These are phyloP conservation scores for Physcomitrium patens DNA, from an alignment of 225 moss, liverwort and hornwort species.

Conservation along the genomic window DNA sequence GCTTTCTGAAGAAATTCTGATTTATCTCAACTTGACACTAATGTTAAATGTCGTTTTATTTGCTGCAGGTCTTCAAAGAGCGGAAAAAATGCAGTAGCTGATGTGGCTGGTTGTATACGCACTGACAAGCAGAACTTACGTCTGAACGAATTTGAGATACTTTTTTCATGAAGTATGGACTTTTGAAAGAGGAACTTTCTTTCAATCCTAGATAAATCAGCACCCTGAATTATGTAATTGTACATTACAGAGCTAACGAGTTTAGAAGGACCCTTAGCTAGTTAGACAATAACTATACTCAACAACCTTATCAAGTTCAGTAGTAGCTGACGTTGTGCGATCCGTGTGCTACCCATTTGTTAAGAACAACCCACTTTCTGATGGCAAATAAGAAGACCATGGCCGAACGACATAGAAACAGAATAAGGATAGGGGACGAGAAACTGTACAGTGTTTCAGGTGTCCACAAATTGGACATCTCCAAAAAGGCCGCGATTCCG, in stretches of 20 bases:
- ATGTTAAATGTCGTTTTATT: slow-evolving; percentile 9
- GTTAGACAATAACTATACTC: slow-evolving; percentile 22
- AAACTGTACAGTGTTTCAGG: slow-evolving; percentile 38
- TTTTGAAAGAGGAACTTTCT: slow-evolving; percentile 4
- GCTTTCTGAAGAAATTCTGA: slow-evolving; percentile 5
- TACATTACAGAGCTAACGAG: slow-evolving; percentile 32
- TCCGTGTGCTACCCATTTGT: slow-evolving; percentile 4
- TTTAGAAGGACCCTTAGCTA: not conserved
- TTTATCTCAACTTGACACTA: slow-evolving; percentile 21
- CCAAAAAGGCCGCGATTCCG: slow-evolving; percentile 13
- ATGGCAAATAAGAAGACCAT: slow-evolving; percentile 22
- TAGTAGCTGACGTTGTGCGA: slow-evolving; percentile 12
- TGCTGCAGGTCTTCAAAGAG: slow-evolving; percentile 65
- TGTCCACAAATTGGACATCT: not conserved
- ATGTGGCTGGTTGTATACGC: slow-evolving; percentile 96
- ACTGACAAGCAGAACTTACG: slow-evolving; percentile 98
- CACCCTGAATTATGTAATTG: slow-evolving; percentile 32
- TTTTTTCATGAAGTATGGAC: slow-evolving; percentile 70
- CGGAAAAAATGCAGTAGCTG: slow-evolving; percentile 78
- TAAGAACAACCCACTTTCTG: slow-evolving; percentile 20
- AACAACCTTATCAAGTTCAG: slow-evolving; percentile 4
- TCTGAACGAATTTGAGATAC: slow-evolving; percentile 93
- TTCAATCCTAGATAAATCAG: slow-evolving; percentile 25
- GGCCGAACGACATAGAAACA: slow-evolving; percentile 27
- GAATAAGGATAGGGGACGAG: slow-evolving; percentile 33